Percentiles rank a stretch among this genome's conserved stretches.
Conservation (phyloP, 2,329 filamentous ascomycete species). For the Cordyceps cicadae region DNA sequence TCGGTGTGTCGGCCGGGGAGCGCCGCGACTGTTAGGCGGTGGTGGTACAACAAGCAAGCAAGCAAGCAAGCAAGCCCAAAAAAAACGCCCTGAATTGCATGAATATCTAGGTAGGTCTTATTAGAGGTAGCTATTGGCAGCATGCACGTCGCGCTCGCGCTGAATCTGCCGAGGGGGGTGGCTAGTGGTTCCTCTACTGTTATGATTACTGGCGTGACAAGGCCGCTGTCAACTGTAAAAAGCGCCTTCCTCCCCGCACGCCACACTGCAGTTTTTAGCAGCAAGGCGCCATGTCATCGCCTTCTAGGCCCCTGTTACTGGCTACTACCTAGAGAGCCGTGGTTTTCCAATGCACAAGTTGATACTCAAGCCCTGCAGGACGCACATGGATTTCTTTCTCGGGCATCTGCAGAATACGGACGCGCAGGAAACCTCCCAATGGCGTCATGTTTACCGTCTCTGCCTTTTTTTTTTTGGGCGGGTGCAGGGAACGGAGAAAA, state of each 20-base stretch:
- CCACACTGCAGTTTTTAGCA: neutral
- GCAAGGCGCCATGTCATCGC: neutral
- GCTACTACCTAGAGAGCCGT: neutral
- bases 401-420: neutral
- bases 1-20: constrained; percentile 9
- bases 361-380: neutral
- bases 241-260: neutral
- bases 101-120: no score
- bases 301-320: neutral
- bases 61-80: no score
- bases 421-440: neutral
- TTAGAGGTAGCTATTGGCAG: no score
- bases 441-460: neutral
- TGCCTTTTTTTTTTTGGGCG: no score
- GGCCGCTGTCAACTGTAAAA: neutral
- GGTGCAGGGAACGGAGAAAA: constrained; percentile 1
- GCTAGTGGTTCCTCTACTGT: neutral
- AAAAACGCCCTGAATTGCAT: no score
- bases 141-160: neutral
- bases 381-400: neutral
- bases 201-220: neutral
- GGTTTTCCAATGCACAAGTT: neutral
- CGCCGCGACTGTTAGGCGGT: neutral
- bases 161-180: neutral
- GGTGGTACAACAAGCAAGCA: no score